These are phyloP conservation scores for Austroboletus novae-zelandiae DNA, from an alignment of 1,284 basidiomycete genomes.

Conservation along the genomic window DNA sequence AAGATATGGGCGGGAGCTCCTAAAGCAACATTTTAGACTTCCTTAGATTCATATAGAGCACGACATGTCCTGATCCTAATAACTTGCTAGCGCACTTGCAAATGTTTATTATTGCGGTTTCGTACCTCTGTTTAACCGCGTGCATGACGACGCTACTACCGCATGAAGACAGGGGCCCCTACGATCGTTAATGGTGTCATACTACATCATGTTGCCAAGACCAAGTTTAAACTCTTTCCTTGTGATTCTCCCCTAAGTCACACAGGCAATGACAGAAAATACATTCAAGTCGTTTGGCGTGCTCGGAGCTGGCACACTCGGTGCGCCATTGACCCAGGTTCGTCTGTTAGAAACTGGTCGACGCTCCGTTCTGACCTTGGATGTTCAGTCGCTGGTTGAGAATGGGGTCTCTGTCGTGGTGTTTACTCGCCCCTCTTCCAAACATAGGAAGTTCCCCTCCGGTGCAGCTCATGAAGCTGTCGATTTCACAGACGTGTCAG, in stretches of 20 bases:
- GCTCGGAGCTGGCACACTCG: conserved; percentile 20
- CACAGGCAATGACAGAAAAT: conserved; percentile 8
- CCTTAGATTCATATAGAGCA: too few species aligned
- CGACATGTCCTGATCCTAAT: too few species aligned
- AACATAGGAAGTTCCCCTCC: conserved; percentile 8
- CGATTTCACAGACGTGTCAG: conserved; percentile 25
- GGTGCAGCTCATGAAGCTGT: conserved; percentile 22
- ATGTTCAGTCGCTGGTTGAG: conserved; percentile 10
- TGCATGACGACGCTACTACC: too few species aligned
- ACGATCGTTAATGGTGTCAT: conserved; percentile 1
- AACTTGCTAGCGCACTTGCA: too few species aligned
- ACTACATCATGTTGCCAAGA: conserved; percentile 2
- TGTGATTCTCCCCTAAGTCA: background rate
- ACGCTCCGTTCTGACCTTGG: background rate
- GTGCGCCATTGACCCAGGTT: conserved; percentile 17
- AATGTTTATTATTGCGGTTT: too few species aligned
- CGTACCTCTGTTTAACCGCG: too few species aligned
- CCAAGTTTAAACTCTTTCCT: too few species aligned
- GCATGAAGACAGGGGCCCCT: too few species aligned
- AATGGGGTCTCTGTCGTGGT: conserved; percentile 13
- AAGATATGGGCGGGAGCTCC: background rate
- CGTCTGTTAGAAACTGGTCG: background rate
- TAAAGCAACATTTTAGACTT: too few species aligned
- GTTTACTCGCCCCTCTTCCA: conserved; percentile 14
- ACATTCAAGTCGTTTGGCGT: conserved; percentile 21